Evolutionary conservation across 352 stramenopile genomes (phyloP), one percentile per base, ranked within the genome.

Genomic region (Elongisporangium prolatum): DNA sequence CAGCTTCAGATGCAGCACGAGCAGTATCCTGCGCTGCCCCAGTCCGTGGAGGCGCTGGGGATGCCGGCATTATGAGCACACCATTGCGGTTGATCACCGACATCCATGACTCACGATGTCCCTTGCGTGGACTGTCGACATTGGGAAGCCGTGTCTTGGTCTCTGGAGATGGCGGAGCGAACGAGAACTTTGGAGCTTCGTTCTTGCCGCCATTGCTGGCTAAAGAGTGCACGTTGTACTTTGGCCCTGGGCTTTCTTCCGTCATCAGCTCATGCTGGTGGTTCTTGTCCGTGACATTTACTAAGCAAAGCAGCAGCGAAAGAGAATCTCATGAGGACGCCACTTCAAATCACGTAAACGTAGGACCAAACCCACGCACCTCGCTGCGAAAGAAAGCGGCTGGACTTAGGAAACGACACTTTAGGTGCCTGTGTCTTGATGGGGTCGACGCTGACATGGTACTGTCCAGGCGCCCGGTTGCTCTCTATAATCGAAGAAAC

Each of bases 41-140:
- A 9, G 18, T 28, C 8, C 18, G 53, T 21, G 59, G 63, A 14
- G 59, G 58, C 16, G 37, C 21, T 6, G 77, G 75, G 0, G 78
- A 86, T 16, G 75, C 54, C 0, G 83, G 80, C 75, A 89, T 88
- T 50, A 93, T 60, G 13, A 93, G 59, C 13, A 93, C 74, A n/a
- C 83, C 84, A 34, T 93, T 92, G 56, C 73, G 81, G 54, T 93
- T 90, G 60, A 93, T 91, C 5, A 85, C 77, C 3, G 80, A 91
- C 20, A 93, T 53, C 84, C 84, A 93, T 22, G 84, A 92, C 53
- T 91, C 84, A 13, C 84, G 84, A 48, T 86, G 78, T 37, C 80
- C 79, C 37, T 72, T 72, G 0, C 68, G 73, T 22, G 83, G 75
- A 49, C 61, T 84, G 49, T 75, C 74, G 20, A 89, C 73, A 16